Base-by-base conservation (phyloP, 2,329 filamentous ascomycete species). In the Dothideomycetidae sp. region DNA sequence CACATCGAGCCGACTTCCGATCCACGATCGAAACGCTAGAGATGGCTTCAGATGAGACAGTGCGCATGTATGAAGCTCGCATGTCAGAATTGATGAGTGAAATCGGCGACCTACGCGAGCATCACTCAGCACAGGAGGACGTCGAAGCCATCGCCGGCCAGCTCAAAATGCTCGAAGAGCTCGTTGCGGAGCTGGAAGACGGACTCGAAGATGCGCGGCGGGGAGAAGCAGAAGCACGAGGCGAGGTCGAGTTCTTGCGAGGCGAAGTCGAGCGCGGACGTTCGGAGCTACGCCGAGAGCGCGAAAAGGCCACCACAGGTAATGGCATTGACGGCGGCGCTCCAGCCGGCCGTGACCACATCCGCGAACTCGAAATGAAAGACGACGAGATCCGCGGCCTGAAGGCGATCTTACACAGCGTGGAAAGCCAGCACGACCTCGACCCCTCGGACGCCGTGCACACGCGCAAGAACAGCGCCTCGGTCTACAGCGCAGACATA, bases 21-120 rank as follows among this genome's bases (percentile, higher is more conserved):
- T 93, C 83, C 57, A 98, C 90, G 12, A 90, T 98, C 44, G 90
- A 98, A 60, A 93, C 88, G 0, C 67, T 98, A 35, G 90, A 98
- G 58, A 73, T 96, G 63, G 92, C 90, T 2, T 93, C 85, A 53
- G 81, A 85, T 0, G 90, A 98, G 62, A 98, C 90, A 0, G 81
- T 94, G 59, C 73, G 88, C 16, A 88, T 98, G 10, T 98, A 98
- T 54, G 90, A 98, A 56, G 81, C 84, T 57, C 81, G 83, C 60
- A 82, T 96, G 43, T 80, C 86, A 50, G 82, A 85, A 50, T 61
- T 98, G 29, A 72, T 90, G 60, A 72, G 78, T 42, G 86, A 96
- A 50, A 69, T 93, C 17, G 73, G 78, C 37, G 48, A 52, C 16
- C 81, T 98, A 23, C 46, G 52, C 29, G 85, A 93, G 41, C 64